A percentile compares a stretch with the other conserved stretches of the same genome.
Conservation (phyloP, 148 eudicot genomes). For the Pharnaceum exiguum region DNA sequence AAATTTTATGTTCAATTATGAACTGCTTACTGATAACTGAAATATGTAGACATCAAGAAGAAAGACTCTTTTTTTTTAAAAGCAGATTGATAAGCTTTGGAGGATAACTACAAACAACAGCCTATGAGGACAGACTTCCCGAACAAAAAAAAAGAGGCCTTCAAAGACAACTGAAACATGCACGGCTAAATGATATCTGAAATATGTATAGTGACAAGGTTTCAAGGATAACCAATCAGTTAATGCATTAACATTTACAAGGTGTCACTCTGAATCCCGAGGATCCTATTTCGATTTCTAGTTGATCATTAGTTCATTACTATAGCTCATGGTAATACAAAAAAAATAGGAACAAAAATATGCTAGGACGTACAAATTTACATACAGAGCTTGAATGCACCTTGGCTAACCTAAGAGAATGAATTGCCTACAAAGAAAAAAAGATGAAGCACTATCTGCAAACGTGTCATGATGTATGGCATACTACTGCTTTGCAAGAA, state of each 20-base stretch:
- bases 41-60: too few species aligned
- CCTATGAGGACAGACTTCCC: too few species aligned
- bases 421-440: not conserved
- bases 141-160: too few species aligned
- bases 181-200: too few species aligned
- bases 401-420: constrained; percentile 1
- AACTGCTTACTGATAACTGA: too few species aligned
- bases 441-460: not conserved
- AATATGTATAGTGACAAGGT: too few species aligned
- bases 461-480: constrained; percentile 50
- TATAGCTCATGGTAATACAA: not conserved
- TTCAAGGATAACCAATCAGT: not conserved
- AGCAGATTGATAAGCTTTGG: too few species aligned
- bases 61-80: too few species aligned
- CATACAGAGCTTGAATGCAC: constrained; percentile 11
- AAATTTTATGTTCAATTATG: too few species aligned
- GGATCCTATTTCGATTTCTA: not conserved
- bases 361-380: not conserved
- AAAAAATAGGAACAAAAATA: constrained; percentile 8
- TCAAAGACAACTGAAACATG: too few species aligned
- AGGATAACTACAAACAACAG: too few species aligned
- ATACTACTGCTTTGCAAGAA: constrained; percentile 72
- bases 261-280: not conserved
- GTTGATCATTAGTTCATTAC: not conserved
- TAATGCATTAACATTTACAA: not conserved